phyloP scores from a whole-genome alignment of 2,329 filamentous ascomycete species.

The Cryoendolithus antarcticus region DNA sequence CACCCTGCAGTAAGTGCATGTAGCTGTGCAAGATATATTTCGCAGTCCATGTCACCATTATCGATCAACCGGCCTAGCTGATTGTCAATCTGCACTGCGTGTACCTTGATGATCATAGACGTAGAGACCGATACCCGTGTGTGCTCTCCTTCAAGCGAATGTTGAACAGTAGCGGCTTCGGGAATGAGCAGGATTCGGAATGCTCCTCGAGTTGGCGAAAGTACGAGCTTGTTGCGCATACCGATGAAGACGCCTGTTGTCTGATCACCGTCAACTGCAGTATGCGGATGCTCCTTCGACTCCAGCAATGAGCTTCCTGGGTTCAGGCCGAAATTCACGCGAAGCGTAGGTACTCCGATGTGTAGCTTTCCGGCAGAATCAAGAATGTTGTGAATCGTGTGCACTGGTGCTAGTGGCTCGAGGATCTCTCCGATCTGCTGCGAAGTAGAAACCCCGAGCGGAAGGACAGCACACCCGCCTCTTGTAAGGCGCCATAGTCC shows the following conservation, averaged over 20 bases:
- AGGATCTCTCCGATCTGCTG: constrained; percentile 43
- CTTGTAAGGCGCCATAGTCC: constrained; percentile 23
- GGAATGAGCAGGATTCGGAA: constrained; percentile 42
- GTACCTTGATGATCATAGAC: constrained; percentile 37
- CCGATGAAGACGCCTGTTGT: constrained; percentile 50
- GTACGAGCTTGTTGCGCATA: constrained; percentile 44
- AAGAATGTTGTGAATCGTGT: constrained; percentile 9
- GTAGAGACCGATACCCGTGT: constrained; percentile 10
- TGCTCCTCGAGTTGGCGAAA: constrained; percentile 19
- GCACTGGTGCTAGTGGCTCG: constrained; percentile 7
- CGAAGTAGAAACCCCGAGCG: constrained; percentile 13
- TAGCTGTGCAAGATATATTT: constrained; percentile 31
- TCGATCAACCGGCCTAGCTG: constrained; percentile 47
- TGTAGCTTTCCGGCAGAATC: constrained; percentile 1
- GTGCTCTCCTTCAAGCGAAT: no score
- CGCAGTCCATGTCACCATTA: constrained; percentile 30
- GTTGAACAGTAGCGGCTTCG: background rate
- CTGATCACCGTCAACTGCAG: constrained; percentile 38
- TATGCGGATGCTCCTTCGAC: constrained; percentile 12
- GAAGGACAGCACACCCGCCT: constrained; percentile 3
- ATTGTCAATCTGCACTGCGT: constrained; percentile 42
- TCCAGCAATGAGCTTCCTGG: constrained; percentile 3
- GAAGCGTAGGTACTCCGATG: constrained; percentile 12
- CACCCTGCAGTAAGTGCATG: constrained; percentile 50
- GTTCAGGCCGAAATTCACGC: constrained; percentile 13